A percentile compares a stretch with the other conserved stretches of the same genome.
Evolutionary conservation across 805 yeast species (phyloP).

Genomic region (Saccharomycopsis sp.): DNA sequence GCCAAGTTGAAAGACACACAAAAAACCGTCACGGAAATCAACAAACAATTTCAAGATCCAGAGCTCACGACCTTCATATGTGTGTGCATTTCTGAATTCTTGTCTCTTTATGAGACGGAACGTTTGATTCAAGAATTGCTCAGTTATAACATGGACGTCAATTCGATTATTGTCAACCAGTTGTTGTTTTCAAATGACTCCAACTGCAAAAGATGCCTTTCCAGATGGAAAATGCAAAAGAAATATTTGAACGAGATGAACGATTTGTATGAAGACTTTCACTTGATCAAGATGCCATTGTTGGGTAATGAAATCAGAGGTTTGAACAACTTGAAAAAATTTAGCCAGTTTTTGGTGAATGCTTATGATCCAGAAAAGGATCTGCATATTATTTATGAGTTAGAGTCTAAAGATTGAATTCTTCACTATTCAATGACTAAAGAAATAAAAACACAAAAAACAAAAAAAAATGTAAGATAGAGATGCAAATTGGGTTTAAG

Average conservation of each 20-base stretch:
- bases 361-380: slow-evolving; percentile 69
- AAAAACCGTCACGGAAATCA: slow-evolving; percentile 75
- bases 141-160: slow-evolving; percentile 92
- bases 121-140: slow-evolving; percentile 95
- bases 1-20: slow-evolving; percentile 74
- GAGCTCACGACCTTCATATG: slow-evolving; percentile 92
- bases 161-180: slow-evolving; percentile 93
- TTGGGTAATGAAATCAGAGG: slow-evolving; percentile 95
- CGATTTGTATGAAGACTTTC: slow-evolving; percentile 95
- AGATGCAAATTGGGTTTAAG: background rate
- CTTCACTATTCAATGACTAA: too few species aligned
- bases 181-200: slow-evolving; percentile 76
- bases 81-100: slow-evolving; percentile 95
- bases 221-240: slow-evolving; percentile 93
- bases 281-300: slow-evolving; percentile 89
- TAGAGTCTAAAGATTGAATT: slow-evolving; percentile 24
- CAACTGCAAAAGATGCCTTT: slow-evolving; percentile 78
- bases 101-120: slow-evolving; percentile 94
- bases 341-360: slow-evolving; percentile 69
- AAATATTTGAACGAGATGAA: slow-evolving; percentile 92
- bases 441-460: too few species aligned
- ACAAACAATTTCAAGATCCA: slow-evolving; percentile 91
- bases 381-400: slow-evolving; percentile 29
- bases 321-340: slow-evolving; percentile 69
- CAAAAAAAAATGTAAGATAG: too few species aligned